Conservation (phyloP, 139 green algal genomes). For the Coccomyxa sp. region DNA sequence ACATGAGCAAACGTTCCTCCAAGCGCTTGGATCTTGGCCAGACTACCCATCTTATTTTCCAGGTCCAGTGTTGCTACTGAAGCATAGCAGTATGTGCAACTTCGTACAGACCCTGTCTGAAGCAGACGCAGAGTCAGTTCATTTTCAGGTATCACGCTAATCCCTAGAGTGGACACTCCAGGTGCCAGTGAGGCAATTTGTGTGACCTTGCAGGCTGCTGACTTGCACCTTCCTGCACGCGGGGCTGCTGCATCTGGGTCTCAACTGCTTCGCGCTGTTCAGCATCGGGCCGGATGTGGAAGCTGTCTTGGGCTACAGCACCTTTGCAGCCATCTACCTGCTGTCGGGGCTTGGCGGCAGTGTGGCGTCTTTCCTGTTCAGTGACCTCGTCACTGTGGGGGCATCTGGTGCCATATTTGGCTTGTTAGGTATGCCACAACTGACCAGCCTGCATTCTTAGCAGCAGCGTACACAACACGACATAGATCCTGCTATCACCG, state of each 20-base stretch:
- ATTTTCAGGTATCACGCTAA: neutral
- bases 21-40: no score
- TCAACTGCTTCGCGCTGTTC: conserved; percentile 21
- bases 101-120: no score
- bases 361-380: conserved; percentile 14
- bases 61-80: no score
- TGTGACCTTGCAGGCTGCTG: conserved; percentile 15
- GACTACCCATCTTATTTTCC: no score
- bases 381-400: conserved; percentile 16
- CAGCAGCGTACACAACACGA: neutral
- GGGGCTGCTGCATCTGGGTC: conserved; percentile 20
- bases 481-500: neutral
- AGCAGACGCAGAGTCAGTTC: neutral
- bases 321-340: conserved; percentile 21
- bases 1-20: neutral
- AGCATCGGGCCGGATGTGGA: conserved; percentile 15
- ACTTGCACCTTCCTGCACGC: conserved; percentile 24
- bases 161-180: neutral
- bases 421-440: conserved; percentile 10
- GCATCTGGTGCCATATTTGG: conserved; percentile 23
- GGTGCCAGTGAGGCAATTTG: no score
- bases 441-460: neutral
- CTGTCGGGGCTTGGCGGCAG: conserved; percentile 13
- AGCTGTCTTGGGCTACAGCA: conserved; percentile 15
- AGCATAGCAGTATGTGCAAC: no score